Percentiles rank a stretch among this genome's conserved stretches.
Evolutionary conservation across 2,329 filamentous ascomycete species (phyloP).

Genomic region (Alternaria arbusti): DNA sequence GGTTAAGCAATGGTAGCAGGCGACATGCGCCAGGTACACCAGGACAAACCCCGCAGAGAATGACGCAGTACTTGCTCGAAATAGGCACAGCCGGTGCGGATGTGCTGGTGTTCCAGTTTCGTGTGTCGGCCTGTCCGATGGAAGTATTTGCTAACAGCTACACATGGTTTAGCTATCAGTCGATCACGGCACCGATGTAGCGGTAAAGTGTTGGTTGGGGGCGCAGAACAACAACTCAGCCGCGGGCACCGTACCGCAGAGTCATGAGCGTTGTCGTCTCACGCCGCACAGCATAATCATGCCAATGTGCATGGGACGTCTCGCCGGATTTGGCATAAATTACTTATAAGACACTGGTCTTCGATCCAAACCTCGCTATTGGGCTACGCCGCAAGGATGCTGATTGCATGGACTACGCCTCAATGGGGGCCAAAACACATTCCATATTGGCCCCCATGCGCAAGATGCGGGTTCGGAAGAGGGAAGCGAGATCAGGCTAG

Average conservation of each 20-base stretch:
- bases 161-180: not conserved
- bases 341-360: not conserved
- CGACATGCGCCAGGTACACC: not conserved
- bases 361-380: constrained; percentile 12
- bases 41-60: not conserved
- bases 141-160: not conserved
- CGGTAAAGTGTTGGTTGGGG: not conserved
- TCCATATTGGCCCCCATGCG: not conserved
- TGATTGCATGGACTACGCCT: not conserved
- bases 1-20: not conserved
- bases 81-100: not conserved
- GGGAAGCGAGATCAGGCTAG: not conserved
- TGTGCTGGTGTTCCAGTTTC: not conserved
- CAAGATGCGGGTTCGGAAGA: not conserved
- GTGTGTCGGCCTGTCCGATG: not conserved
- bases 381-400: not conserved
- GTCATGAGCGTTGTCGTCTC: not conserved
- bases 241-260: not conserved
- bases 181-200: not conserved
- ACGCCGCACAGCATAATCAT: not conserved
- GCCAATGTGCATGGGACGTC: not conserved
- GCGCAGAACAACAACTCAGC: not conserved
- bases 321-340: not conserved
- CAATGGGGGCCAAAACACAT: constrained; percentile 10
- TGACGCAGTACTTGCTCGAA: not conserved